These are phyloP conservation scores for Ustilago trichophora DNA, from an alignment of 1,284 basidiomycete species.

Conservation along the genomic window DNA sequence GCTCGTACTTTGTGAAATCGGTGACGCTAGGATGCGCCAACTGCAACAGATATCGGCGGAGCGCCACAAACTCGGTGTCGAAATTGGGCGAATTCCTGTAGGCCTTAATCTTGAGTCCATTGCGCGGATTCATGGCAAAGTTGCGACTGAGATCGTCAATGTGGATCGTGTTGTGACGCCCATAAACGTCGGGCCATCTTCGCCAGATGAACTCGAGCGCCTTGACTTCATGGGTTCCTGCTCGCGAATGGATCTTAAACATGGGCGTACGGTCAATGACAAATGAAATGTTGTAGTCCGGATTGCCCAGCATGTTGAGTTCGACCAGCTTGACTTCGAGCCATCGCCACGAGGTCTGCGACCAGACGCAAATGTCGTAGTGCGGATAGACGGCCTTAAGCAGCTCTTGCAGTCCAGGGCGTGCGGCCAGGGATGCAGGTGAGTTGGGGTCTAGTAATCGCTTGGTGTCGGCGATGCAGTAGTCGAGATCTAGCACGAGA, in stretches of 20 bases:
- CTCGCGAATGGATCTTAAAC: constrained; percentile 82
- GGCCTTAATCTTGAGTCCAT: constrained; percentile 83
- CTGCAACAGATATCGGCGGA: constrained; percentile 47
- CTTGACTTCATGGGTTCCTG: constrained; percentile 74
- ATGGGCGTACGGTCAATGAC: constrained; percentile 82
- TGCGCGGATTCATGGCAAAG: constrained; percentile 84
- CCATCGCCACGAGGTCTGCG: constrained; percentile 84
- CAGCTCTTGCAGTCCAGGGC: constrained; percentile 85
- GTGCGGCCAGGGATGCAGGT: constrained; percentile 78
- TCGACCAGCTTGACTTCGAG: constrained; percentile 88
- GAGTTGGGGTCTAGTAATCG: constrained; percentile 76
- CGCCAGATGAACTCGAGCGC: constrained; percentile 63
- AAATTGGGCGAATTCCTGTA: constrained; percentile 50
- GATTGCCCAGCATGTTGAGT: constrained; percentile 76
- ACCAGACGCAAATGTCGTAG: constrained; percentile 63
- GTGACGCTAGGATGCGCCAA: constrained; percentile 41
- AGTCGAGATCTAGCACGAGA: constrained; percentile 86
- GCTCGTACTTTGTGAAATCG: constrained; percentile 38
- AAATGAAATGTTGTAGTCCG: constrained; percentile 46
- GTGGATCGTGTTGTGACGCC: constrained; percentile 78
- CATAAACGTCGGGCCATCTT: constrained; percentile 49
- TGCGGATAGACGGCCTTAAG: constrained; percentile 62
- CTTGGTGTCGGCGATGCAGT: constrained; percentile 68
- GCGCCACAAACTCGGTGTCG: constrained; percentile 50
- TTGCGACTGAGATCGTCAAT: constrained; percentile 82